These are phyloP conservation scores for Calocybe cyanea DNA, from an alignment of 768 basidiomycete genomes.

Conservation along the genomic window DNA sequence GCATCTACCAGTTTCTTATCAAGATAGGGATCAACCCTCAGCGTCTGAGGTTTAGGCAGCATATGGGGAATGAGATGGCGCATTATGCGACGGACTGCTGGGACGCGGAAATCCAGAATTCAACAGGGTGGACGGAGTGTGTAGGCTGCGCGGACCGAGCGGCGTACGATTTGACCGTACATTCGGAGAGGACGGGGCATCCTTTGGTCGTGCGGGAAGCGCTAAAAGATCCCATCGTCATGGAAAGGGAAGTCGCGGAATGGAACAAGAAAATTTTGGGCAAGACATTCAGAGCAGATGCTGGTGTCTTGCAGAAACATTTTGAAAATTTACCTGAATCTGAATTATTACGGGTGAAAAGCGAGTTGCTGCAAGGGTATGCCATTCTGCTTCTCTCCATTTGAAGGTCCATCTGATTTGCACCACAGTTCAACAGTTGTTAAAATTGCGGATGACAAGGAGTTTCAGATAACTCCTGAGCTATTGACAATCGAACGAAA, in stretches of 20 bases:
- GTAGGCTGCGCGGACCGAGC: constrained; percentile 98
- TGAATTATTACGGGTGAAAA: constrained; percentile 61
- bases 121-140: constrained; percentile 94
- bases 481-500: constrained; percentile 76
- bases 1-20: constrained; percentile 84
- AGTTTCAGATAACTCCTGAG: constrained; percentile 69
- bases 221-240: constrained; percentile 79
- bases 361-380: constrained; percentile 72
- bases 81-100: constrained; percentile 99
- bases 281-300: constrained; percentile 84
- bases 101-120: constrained; percentile 97
- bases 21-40: constrained; percentile 86
- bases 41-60: constrained; percentile 91
- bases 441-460: constrained; percentile 53
- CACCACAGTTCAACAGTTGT: constrained; percentile 49
- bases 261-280: constrained; percentile 89
- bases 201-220: constrained; percentile 83
- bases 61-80: constrained; percentile 99
- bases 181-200: constrained; percentile 78
- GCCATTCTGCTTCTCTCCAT: constrained; percentile 17
- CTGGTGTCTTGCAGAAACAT: constrained; percentile 57
- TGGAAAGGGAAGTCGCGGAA: constrained; percentile 73
- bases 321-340: constrained; percentile 67
- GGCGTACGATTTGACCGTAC: constrained; percentile 93
- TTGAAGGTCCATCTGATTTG: not conserved